A percentile compares a stretch with the other conserved stretches of the same genome.
phyloP scores from a whole-genome alignment of 1,139 yeast species.

The Yamadazyma siamensis region DNA sequence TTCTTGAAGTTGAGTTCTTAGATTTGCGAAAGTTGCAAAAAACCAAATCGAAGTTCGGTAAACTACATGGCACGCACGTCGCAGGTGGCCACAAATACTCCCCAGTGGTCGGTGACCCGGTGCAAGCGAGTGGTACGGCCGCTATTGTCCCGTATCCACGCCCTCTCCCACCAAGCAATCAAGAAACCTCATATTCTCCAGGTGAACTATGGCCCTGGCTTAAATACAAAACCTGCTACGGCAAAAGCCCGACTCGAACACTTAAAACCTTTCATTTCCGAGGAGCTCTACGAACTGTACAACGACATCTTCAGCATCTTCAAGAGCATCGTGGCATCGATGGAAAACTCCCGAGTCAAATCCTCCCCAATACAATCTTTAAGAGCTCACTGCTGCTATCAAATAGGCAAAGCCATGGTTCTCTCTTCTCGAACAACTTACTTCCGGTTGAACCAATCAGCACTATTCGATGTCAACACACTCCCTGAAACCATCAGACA shows the following conservation, averaged over 20 bases:
- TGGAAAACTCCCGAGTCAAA: not conserved
- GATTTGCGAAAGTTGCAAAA: no score
- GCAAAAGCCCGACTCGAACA: conserved; percentile 24
- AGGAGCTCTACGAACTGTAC: conserved; percentile 26
- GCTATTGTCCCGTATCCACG: conserved; percentile 33
- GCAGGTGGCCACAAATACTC: no score
- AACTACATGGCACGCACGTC: no score
- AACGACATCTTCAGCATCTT: conserved; percentile 30
- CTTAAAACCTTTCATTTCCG: conserved; percentile 23
- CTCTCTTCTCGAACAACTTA: conserved; percentile 33
- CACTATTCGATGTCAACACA: conserved; percentile 30
- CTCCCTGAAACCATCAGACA: conserved; percentile 21
- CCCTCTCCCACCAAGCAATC: conserved; percentile 22
- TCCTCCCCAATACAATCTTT: conserved; percentile 8
- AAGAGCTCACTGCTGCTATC: conserved; percentile 26
- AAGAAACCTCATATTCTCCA: conserved; percentile 8
- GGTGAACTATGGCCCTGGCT: no score
- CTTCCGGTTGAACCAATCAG: conserved; percentile 28
- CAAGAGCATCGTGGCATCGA: conserved; percentile 14
- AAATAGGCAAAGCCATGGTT: conserved; percentile 33
- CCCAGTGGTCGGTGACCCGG: conserved; percentile 13
- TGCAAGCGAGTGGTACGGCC: conserved; percentile 39
- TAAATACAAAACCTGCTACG: conserved; percentile 17
- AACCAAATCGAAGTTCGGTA: no score
- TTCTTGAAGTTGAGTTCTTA: no score